Conservation (phyloP, 768 basidiomycete genomes). For the Boletus tylopilopsis region DNA sequence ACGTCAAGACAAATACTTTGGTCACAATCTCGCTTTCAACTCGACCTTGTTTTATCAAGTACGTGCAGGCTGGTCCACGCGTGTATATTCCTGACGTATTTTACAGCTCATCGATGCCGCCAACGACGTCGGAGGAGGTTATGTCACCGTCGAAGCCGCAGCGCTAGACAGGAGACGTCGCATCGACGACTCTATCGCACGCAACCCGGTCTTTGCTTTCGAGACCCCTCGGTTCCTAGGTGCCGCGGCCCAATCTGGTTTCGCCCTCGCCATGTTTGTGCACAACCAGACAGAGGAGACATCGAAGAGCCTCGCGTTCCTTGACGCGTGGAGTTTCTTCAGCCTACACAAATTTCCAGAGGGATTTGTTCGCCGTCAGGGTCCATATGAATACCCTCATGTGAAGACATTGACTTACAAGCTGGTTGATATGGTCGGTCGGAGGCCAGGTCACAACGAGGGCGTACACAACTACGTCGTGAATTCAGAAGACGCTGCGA, state of each 20-base stretch:
- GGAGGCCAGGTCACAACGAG: conserved; percentile 13
- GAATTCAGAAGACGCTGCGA: conserved; percentile 6
- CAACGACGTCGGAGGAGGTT: conserved; percentile 10
- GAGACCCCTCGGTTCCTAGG: conserved; percentile 13
- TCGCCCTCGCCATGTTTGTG: conserved; percentile 19
- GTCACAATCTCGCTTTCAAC: conserved; percentile 22
- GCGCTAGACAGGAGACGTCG: conserved; percentile 13
- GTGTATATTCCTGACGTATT: neutral
- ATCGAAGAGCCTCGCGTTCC: conserved; percentile 6
- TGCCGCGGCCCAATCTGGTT: conserved; percentile 11
- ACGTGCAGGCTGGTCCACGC: neutral
- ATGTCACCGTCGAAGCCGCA: conserved; percentile 17
- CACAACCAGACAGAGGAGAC: conserved; percentile 17
- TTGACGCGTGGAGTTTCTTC: conserved; percentile 13
- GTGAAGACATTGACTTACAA: neutral
- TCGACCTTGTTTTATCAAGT: conserved; percentile 20
- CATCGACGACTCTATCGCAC: conserved; percentile 23
- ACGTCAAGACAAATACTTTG: conserved; percentile 17
- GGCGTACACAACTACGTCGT: conserved; percentile 12
- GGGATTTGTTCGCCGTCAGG: conserved; percentile 15
- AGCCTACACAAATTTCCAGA: conserved; percentile 11
- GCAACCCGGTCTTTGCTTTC: conserved; percentile 18
- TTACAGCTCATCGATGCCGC: conserved; percentile 11
- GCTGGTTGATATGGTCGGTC: neutral
- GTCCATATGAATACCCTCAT: neutral